Percentiles rank a stretch among this genome's conserved stretches.
These are phyloP conservation scores for Extremus antarcticus DNA, from an alignment of 495 filamentous ascomycete species.

Conservation along the genomic window DNA sequence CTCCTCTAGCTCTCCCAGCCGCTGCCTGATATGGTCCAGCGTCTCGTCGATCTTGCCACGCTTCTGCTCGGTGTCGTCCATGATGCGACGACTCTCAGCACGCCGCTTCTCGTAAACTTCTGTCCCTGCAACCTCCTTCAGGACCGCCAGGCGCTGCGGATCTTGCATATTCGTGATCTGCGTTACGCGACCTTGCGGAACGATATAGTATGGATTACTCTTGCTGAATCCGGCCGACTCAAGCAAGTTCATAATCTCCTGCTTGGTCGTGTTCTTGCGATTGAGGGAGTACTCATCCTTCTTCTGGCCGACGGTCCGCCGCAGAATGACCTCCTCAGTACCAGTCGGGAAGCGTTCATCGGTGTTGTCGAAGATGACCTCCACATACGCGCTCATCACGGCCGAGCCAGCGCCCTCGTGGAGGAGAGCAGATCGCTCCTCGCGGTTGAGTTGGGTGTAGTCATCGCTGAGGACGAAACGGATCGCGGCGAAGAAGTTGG, in stretches of 20 bases:
- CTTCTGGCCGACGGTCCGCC: constrained; percentile 90
- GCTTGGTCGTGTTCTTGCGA: constrained; percentile 87
- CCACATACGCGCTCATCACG: constrained; percentile 97
- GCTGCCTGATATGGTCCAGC: constrained; percentile 79
- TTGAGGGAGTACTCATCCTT: constrained; percentile 98
- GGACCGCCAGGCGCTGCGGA: constrained; percentile 67
- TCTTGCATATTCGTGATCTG: constrained; percentile 98
- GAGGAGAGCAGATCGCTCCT: constrained; percentile 88
- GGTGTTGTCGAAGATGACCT: constrained; percentile 96
- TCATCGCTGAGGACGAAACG: constrained; percentile 97
- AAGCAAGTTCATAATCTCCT: constrained; percentile 89
- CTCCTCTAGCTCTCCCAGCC: constrained; percentile 81
- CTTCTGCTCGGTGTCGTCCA: constrained; percentile 93
- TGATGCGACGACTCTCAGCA: constrained; percentile 85
- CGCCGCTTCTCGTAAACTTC: constrained; percentile 91
- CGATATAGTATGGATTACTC: constrained; percentile 98
- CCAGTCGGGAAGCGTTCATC: constrained; percentile 94
- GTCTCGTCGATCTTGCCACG: constrained; percentile 87
- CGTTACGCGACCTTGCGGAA: constrained; percentile 92
- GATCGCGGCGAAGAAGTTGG: constrained; percentile 99
- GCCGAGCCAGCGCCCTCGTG: constrained; percentile 96
- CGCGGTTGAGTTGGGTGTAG: constrained; percentile 92
- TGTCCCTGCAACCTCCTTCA: constrained; percentile 96
- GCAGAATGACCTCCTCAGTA: constrained; percentile 76
- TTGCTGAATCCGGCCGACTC: constrained; percentile 94